Conservation (phyloP, 192 early-diverging fungal species). For the Coemansia sp. region DNA sequence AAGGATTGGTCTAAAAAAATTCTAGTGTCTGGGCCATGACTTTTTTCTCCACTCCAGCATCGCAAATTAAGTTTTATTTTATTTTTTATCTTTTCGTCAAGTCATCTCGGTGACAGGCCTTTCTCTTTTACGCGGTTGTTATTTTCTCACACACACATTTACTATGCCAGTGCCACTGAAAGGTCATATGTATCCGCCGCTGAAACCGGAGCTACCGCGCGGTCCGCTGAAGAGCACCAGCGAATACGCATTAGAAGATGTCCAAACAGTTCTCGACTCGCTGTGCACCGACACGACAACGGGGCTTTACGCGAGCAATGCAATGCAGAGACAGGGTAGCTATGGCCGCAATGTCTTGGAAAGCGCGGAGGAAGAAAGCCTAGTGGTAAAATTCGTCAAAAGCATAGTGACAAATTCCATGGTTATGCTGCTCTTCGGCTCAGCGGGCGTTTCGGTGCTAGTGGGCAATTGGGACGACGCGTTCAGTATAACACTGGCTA, state of each 20-base stretch:
- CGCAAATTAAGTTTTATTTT: not conserved
- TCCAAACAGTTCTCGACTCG: constrained; percentile 19
- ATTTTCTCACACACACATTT: not conserved
- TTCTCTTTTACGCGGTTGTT: not conserved
- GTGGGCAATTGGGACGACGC: constrained; percentile 82
- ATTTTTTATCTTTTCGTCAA: not conserved
- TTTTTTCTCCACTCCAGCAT: not conserved
- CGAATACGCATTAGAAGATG: constrained; percentile 51
- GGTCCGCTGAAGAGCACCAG: constrained; percentile 46
- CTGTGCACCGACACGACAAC: constrained; percentile 72
- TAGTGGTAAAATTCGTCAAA: constrained; percentile 83
- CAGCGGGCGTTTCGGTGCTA: constrained; percentile 75
- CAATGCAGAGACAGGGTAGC: constrained; percentile 59
- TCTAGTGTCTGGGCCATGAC: not conserved
- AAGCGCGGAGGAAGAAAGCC: constrained; percentile 73
- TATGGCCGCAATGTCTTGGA: constrained; percentile 81
- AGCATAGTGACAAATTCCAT: constrained; percentile 84
- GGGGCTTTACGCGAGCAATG: constrained; percentile 74
- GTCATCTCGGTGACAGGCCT: not conserved
- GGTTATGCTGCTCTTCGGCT: constrained; percentile 83
- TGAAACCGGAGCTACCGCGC: constrained; percentile 32
- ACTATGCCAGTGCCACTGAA: constrained; percentile 42
- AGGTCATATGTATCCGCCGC: constrained; percentile 19
- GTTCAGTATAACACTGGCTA: constrained; percentile 78
- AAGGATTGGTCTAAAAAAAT: not conserved